These are phyloP conservation scores for Epichloe sibirici DNA, from an alignment of 2,329 filamentous ascomycete genomes.

Conservation along the genomic window DNA sequence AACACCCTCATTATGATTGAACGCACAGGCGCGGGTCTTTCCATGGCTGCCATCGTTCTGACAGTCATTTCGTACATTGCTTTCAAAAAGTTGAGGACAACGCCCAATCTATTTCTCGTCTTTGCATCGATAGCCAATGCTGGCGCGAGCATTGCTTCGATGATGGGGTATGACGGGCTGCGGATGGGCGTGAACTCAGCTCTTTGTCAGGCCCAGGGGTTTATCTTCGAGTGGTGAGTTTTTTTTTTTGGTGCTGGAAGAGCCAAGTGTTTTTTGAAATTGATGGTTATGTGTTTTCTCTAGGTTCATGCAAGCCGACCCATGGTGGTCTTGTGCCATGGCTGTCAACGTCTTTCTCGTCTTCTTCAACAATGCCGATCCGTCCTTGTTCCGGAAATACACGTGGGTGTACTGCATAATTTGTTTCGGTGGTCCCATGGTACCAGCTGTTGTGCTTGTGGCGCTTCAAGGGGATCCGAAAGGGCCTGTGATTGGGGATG, in stretches of 20 bases:
- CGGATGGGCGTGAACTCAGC: slow-evolving; percentile 36
- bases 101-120: slow-evolving; percentile 39
- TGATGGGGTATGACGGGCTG: slow-evolving; percentile 58
- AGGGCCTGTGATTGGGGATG: slow-evolving; percentile 39
- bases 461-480: slow-evolving; percentile 33
- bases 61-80: slow-evolving; percentile 36
- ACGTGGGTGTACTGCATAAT: slow-evolving; percentile 55
- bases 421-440: slow-evolving; percentile 59
- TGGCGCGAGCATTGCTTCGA: slow-evolving; percentile 49
- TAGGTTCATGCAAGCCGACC: slow-evolving; percentile 67
- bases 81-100: slow-evolving; percentile 40
- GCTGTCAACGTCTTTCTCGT: slow-evolving; percentile 67
- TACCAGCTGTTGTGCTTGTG: slow-evolving; percentile 55
- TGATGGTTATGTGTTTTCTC: not conserved
- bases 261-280: too few species aligned
- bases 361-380: slow-evolving; percentile 44
- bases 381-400: slow-evolving; percentile 54
- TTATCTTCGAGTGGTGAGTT: slow-evolving; percentile 54
- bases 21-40: slow-evolving; percentile 40
- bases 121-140: slow-evolving; percentile 29
- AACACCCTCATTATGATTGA: slow-evolving; percentile 37
- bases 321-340: slow-evolving; percentile 71
- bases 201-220: slow-evolving; percentile 50
- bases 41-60: slow-evolving; percentile 36
- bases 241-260: not conserved